A percentile compares a stretch with the other conserved stretches of the same genome.
phyloP scores from a whole-genome alignment of 352 stramenopile genomes.

The Globisporangium yorkense region DNA sequence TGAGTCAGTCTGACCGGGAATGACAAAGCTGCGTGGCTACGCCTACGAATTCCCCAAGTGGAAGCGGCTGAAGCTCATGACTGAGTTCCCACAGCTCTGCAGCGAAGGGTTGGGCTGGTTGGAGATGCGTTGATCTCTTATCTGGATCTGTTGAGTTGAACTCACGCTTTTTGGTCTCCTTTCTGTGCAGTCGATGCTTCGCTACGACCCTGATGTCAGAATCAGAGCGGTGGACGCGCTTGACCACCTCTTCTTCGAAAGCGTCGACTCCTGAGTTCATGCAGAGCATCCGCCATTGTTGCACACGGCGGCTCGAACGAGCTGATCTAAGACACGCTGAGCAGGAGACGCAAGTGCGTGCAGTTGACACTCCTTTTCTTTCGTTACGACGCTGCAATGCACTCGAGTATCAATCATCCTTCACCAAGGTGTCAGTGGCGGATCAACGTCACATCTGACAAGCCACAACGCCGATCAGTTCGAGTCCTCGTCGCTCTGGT shows the following conservation, averaged over 20 bases:
- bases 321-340: not conserved
- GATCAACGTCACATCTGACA: too few species aligned
- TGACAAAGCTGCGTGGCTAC: conserved; percentile 96
- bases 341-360: not conserved
- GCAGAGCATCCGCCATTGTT: conserved; percentile 15
- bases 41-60: conserved; percentile 94
- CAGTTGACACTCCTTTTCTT: not conserved
- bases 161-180: not conserved
- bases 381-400: not conserved
- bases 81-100: conserved; percentile 61
- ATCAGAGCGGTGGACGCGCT: conserved; percentile 81
- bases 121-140: conserved; percentile 19
- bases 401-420: not conserved
- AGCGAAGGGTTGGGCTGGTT: conserved; percentile 49
- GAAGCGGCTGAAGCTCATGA: conserved; percentile 81
- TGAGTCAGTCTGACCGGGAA: conserved; percentile 94
- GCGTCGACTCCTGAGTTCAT: conserved; percentile 65
- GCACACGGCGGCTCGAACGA: too few species aligned
- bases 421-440: too few species aligned
- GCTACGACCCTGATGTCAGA: conserved; percentile 57
- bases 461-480: conserved; percentile 19
- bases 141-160: too few species aligned
- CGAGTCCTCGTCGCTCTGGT: conserved; percentile 77
- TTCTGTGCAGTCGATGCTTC: conserved; percentile 49
- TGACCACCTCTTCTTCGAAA: conserved; percentile 80